Conservation (phyloP, 208 protist genomes). For the Acanthamoeba rhysodes region DNA sequence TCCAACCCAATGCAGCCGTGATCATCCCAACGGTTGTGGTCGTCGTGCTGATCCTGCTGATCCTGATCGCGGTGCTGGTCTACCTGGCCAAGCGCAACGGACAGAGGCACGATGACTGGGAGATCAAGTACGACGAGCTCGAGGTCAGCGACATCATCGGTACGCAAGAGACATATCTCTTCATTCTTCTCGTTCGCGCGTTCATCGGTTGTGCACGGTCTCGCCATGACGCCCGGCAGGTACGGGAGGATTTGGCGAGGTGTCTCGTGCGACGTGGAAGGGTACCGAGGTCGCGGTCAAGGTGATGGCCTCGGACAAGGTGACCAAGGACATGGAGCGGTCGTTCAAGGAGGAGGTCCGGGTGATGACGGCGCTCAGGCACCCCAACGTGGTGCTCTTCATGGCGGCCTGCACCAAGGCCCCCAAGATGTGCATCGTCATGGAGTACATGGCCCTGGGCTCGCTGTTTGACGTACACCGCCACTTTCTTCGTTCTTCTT, state of each 20-base stretch:
- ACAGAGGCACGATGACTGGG: not conserved
- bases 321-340: not conserved
- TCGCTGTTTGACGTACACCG: not conserved
- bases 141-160: not conserved
- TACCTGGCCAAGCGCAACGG: not conserved
- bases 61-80: not conserved
- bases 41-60: not conserved
- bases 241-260: not conserved
- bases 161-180: not conserved
- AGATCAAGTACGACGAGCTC: not conserved
- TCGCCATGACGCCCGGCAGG: not conserved
- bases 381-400: slow-evolving; percentile 45
- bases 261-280: not conserved
- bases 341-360: not conserved
- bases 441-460: slow-evolving; percentile 25
- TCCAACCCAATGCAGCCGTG: not conserved
- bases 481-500: not conserved
- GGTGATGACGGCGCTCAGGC: not conserved
- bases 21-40: not conserved
- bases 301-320: not conserved
- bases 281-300: slow-evolving; percentile 23
- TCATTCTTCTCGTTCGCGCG: not conserved
- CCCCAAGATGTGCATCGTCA: slow-evolving; percentile 34
- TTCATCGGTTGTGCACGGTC: not conserved
- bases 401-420: not conserved